Evolutionary conservation across 768 basidiomycete species (phyloP).

Genomic region (Hygrophorus russula): DNA sequence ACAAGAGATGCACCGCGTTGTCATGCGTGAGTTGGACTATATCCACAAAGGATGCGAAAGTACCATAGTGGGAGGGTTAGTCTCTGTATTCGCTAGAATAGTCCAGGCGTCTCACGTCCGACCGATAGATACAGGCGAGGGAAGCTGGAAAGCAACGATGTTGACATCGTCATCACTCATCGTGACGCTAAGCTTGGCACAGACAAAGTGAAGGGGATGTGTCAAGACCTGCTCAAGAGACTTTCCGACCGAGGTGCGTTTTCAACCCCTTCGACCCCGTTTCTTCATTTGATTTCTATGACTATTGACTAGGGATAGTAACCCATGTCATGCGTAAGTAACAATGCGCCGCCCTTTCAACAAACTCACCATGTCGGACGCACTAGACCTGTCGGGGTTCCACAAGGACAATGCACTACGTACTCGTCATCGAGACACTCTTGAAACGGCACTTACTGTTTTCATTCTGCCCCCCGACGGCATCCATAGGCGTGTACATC

Average conservation of each 20-base stretch:
- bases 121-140: constrained; percentile 68
- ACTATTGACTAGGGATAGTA: constrained; percentile 40
- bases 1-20: constrained; percentile 57
- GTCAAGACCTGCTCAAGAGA: constrained; percentile 43
- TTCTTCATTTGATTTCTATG: background rate
- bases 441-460: constrained; percentile 79
- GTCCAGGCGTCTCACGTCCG: background rate
- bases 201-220: constrained; percentile 47
- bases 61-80: constrained; percentile 77
- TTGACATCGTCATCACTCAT: constrained; percentile 85
- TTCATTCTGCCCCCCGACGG: constrained; percentile 46
- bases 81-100: constrained; percentile 6
- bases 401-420: constrained; percentile 41
- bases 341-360: background rate
- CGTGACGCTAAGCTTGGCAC: constrained; percentile 31
- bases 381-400: constrained; percentile 49
- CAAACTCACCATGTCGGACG: background rate
- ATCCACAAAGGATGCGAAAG: constrained; percentile 59
- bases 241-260: constrained; percentile 46
- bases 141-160: constrained; percentile 71
- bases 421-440: constrained; percentile 60
- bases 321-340: constrained; percentile 78
- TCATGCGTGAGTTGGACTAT: constrained; percentile 54
- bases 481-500: constrained; percentile 30
- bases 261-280: background rate